These are phyloP conservation scores for Priceomyces melissophilus DNA, from an alignment of 805 yeast genomes.

Conservation along the genomic window DNA sequence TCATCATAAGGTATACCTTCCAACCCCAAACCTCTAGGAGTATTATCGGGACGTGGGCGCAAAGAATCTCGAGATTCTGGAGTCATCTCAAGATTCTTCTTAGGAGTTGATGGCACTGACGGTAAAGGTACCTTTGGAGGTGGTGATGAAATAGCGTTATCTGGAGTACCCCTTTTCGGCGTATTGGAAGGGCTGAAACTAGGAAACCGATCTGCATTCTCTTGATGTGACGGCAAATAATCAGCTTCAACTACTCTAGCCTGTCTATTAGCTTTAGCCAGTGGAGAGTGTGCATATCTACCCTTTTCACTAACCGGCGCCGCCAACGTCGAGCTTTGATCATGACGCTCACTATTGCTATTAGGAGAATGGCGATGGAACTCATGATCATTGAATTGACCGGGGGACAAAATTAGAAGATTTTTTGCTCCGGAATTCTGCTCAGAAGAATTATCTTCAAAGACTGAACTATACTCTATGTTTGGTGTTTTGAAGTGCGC, in stretches of 20 bases:
- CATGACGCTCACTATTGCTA: slow-evolving; percentile 5
- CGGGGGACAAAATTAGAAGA: slow-evolving; percentile 37
- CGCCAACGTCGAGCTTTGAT: slow-evolving; percentile 3
- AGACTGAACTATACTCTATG: neutral
- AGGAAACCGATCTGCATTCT: neutral
- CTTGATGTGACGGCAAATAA: slow-evolving; percentile 6
- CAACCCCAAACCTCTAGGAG: slow-evolving; percentile 36
- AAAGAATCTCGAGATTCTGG: slow-evolving; percentile 5
- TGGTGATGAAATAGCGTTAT: slow-evolving; percentile 25
- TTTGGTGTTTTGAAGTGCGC: neutral
- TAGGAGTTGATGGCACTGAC: slow-evolving; percentile 21
- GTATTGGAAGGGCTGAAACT: slow-evolving; percentile 11
- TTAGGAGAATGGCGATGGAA: slow-evolving; percentile 19
- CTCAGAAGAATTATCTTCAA: slow-evolving; percentile 6
- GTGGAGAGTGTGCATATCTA: slow-evolving; percentile 33
- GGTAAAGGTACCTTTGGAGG: slow-evolving; percentile 36
- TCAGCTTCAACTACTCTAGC: slow-evolving; percentile 43
- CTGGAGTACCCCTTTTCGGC: slow-evolving; percentile 13
- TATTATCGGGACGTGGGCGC: slow-evolving; percentile 13
- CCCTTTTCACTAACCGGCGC: slow-evolving; percentile 15
- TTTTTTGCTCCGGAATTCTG: slow-evolving; percentile 25
- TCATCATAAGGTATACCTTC: slow-evolving; percentile 30
- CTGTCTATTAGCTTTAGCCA: slow-evolving; percentile 42
- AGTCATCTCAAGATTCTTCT: slow-evolving; percentile 10
- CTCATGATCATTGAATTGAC: slow-evolving; percentile 33